Conservation (phyloP, 2,329 filamentous ascomycete species). For the Phaeomoniella chlamydospora region DNA sequence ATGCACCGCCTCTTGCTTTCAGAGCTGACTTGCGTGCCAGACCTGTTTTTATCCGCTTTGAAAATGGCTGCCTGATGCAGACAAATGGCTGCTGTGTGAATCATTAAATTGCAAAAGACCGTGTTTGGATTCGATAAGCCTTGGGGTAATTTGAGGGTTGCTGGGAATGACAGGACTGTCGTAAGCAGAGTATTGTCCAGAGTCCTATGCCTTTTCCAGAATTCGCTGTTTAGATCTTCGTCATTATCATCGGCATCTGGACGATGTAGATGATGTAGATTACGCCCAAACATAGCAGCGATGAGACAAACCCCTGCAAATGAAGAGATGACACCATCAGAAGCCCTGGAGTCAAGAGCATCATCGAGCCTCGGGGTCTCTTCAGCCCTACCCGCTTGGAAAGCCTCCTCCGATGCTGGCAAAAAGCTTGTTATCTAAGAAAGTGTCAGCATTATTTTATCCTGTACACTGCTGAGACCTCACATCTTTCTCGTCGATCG, state of each 20-base stretch:
- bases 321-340: constrained; percentile 58
- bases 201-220: constrained; percentile 84
- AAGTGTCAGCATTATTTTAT: constrained; percentile 9
- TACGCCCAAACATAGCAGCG: constrained; percentile 81
- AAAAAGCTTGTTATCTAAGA: constrained; percentile 63
- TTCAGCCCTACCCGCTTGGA: constrained; percentile 63
- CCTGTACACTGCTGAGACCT: constrained; percentile 12
- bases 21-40: constrained; percentile 61
- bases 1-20: constrained; percentile 92
- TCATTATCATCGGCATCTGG: constrained; percentile 70
- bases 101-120: constrained; percentile 90
- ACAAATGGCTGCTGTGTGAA: constrained; percentile 92
- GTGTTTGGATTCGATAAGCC: constrained; percentile 69
- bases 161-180: constrained; percentile 69
- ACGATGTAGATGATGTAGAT: constrained; percentile 80
- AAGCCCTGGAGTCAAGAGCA: constrained; percentile 48
- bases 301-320: constrained; percentile 72
- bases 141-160: constrained; percentile 61
- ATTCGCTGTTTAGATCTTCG: constrained; percentile 77
- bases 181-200: constrained; percentile 86
- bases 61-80: constrained; percentile 97
- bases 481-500: constrained; percentile 74
- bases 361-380: constrained; percentile 50
- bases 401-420: constrained; percentile 72
- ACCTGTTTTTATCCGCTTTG: constrained; percentile 79